Base-by-base conservation (phyloP, 345 rosid species). In the Lenwebbia sp. region DNA sequence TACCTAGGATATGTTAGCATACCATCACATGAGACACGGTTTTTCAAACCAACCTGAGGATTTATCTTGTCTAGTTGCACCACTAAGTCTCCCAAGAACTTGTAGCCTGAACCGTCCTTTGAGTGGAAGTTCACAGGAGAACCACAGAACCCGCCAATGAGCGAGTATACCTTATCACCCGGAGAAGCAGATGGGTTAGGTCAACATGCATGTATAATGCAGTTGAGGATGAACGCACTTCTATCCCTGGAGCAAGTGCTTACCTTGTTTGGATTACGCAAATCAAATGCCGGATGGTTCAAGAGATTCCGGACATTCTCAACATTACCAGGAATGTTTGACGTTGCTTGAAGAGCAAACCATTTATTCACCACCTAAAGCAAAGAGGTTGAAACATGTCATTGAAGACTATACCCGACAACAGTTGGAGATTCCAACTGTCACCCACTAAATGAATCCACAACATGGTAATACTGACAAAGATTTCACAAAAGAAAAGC, bases 51-150 rank as follows among this genome's bases (percentile, higher is more conserved):
- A 82, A 95, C 99, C 98, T 91, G 99, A 88, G 98, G 99, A 86
- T 98, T 98, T 85, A 94, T 86, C 91, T 94, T 98, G 94, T 98
- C 99, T 54, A 98, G 91, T 85, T 96, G 95, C 57, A 94, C 91
- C 85, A 96, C 99, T 14, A 98, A 86, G 74, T 93, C 99, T 60
- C 99, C 99, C 94, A 98, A 90, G 87, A 98, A 96, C 91, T 95
- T 90, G 89, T 97, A 98, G 88, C 99, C 99, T 0, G 96, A 95
- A 21, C 99, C 99, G 90, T 96, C 99, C 91, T 93, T 96, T 21
- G 99, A 96, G 86, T 98, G 99, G 93, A 95, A 92, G 89, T 98
- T 98, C 90, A 98, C 96, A 10, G 94, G 98, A 47, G 99, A 98
- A 78, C 93, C 91, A 56, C 98, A 87, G 88, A 95, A 96, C 85